Evolutionary conservation across 768 basidiomycete species (phyloP).

Genomic region (Tulasnella sp.): DNA sequence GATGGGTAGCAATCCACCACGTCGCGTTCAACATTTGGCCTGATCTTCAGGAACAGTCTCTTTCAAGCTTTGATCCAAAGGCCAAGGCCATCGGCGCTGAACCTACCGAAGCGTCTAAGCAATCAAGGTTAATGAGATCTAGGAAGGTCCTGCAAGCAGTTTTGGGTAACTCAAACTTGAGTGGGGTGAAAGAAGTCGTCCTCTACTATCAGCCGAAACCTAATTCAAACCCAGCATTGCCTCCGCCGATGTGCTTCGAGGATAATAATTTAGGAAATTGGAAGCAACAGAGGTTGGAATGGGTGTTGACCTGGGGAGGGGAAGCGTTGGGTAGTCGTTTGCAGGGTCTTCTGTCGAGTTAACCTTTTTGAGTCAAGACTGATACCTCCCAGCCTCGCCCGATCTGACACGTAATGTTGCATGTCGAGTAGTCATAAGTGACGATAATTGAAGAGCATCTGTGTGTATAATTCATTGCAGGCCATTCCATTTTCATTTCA

Average conservation of each 20-base stretch:
- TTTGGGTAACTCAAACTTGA: constrained; percentile 1
- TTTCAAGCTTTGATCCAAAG: background rate
- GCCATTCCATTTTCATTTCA: constrained; percentile 8
- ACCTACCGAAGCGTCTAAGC: background rate
- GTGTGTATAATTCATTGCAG: constrained; percentile 14
- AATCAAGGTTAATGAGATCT: background rate
- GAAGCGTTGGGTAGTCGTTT: constrained; percentile 6
- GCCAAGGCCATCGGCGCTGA: constrained; percentile 13
- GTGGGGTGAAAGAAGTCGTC: constrained; percentile 25
- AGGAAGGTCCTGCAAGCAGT: constrained; percentile 14
- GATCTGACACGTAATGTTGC: background rate
- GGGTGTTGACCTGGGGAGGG: constrained; percentile 17
- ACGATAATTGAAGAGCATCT: background rate
- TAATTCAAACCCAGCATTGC: background rate
- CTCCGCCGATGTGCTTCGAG: constrained; percentile 25
- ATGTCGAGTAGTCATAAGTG: background rate
- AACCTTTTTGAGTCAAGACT: constrained; percentile 16
- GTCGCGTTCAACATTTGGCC: constrained; percentile 71
- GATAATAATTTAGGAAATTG: constrained; percentile 4
- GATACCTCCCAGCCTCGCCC: background rate
- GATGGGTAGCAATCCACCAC: constrained; percentile 72
- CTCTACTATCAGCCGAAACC: constrained; percentile 22
- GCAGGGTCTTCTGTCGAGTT: constrained; percentile 12
- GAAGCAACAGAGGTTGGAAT: constrained; percentile 20
- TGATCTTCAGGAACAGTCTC: constrained; percentile 43